Base-by-base conservation (phyloP, 495 filamentous ascomycete genomes). In the Peziza echinospora region DNA sequence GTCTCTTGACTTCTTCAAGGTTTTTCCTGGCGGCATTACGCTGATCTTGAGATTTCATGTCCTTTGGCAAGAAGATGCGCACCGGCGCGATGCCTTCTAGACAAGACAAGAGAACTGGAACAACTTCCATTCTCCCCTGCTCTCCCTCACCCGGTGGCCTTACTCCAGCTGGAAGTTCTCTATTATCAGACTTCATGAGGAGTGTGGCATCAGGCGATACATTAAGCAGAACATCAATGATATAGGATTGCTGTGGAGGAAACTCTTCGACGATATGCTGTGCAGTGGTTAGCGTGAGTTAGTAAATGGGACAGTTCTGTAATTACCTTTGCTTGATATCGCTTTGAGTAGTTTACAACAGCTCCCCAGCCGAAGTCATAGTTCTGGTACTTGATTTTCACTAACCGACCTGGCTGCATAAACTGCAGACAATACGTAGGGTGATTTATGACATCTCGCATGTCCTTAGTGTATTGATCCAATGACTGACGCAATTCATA, bases 361-460 rank as follows among this genome's bases (percentile, higher is more conserved):
- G 80, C 77, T 45, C 87, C 89, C 91, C 89, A 97, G 30, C 85
- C 89, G 59, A 84, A 97, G 56, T 94, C 83, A 49, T 72, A 62
- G 26, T 78, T 76, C 42, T 76, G 72, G 55, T 81, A 72, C 55
- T 80, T 82, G 49, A 96, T 77, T 41, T 76, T 73, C n/a, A 97
- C 72, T 11, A 93, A 61, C 16, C 89, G 77, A 9, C 89, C 89
- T 25, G 76, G 66, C 49, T 84, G 77, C 60, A 94, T 65, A 58
- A 76, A 97, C 46, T 77, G 71, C 21, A 86, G 58, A 54, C 75
- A 80, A 59, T 93, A 78, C 50, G 78, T 77, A 5, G 91, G 89
- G 53, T 93, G 84, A 43, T 81, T 87, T 45, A 93, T 84, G 37
- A 96, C 84, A 42, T 74, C 67, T 9, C 80, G 73, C 71, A 93